Base-by-base conservation (phyloP, 2,329 filamentous ascomycete genomes). In the Fonsecaea monophora region DNA sequence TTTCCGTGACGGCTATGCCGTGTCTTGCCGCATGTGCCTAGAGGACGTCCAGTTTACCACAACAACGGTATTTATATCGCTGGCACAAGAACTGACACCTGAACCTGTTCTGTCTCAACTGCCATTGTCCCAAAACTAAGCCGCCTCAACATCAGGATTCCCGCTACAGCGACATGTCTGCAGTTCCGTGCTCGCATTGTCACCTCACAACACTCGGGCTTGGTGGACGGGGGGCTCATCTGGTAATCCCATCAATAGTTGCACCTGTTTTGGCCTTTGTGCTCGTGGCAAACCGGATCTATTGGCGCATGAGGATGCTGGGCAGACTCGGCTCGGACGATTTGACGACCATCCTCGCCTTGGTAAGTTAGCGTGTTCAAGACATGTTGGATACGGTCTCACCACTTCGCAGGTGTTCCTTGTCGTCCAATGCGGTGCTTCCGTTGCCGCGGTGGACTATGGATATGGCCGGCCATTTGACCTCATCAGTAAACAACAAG, bases 381-480 rank as follows among this genome's bases (percentile, higher is more conserved):
- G 12, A 45, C 18, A 35, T 34, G 10, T 40, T 6, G 21, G 48
- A 21, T 7, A 18, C 1, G 4, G 9, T 21, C 62, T 65, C 9
- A 65, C 25, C 66, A 38, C 37, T 57, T 18, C 50, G 34, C 58
- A 77, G 75, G n/a, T 68, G 15, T 72, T 73, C 60, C 71, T 75
- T 21, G 53, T 74, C 18, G 72, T 68, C 10, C 73, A 77, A 65
- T 73, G 73, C 61, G 66, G 66, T 40, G 66, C 73, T 18, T 75
- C 73, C 18, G 69, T 75, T 48, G 65, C 73, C 68, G 75, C 71
- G 4, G 74, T 77, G 40, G 70, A 73, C 37, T 67, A 75, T 72
- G 77, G 77, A 7, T 75, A 74, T 62, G 76, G 77, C 30, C 74
- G 73, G 64, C 71, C 71, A 13, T 66, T 72, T 8, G 54, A 34